phyloP scores from a whole-genome alignment of 2,329 filamentous ascomycete genomes.

The Orbilia oligospora region DNA sequence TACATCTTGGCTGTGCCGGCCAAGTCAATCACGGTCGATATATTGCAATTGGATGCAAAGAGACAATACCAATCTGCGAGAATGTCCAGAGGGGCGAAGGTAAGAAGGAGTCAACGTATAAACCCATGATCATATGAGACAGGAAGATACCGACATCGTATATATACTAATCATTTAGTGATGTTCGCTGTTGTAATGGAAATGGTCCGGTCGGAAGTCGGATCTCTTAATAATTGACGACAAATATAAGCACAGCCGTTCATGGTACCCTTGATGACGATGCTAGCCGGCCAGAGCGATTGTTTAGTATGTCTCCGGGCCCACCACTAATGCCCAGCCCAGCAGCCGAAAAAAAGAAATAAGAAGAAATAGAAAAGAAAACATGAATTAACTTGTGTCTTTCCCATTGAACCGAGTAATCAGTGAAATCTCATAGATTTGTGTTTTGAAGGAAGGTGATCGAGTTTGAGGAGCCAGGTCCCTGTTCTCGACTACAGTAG shows the following conservation, averaged over 20 bases:
- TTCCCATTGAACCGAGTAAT: too few relatives aligned
- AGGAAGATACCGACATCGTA: not conserved
- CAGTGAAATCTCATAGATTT: not conserved
- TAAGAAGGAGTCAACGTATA: not conserved
- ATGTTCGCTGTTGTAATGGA: not conserved
- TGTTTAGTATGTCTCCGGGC: not conserved
- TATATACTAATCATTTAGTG: not conserved
- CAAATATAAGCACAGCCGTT: not conserved
- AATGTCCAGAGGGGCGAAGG: not conserved
- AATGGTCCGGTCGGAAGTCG: not conserved
- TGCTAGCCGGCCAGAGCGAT: not conserved
- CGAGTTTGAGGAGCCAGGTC: not conserved
- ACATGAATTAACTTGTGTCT: too few relatives aligned
- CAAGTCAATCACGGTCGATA: not conserved
- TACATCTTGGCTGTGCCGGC: not conserved
- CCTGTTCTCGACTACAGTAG: too few relatives aligned
- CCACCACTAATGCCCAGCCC: not conserved
- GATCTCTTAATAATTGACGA: not conserved
- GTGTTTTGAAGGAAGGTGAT: not conserved
- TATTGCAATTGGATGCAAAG: not conserved
- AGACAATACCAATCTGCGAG: not conserved
- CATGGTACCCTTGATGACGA: not conserved
- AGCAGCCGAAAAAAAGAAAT: not conserved
- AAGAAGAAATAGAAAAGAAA: not conserved
- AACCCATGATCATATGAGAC: not conserved